Evolutionary conservation across 352 stramenopile species (phyloP).

Genomic region (Pythium guiyangense): DNA sequence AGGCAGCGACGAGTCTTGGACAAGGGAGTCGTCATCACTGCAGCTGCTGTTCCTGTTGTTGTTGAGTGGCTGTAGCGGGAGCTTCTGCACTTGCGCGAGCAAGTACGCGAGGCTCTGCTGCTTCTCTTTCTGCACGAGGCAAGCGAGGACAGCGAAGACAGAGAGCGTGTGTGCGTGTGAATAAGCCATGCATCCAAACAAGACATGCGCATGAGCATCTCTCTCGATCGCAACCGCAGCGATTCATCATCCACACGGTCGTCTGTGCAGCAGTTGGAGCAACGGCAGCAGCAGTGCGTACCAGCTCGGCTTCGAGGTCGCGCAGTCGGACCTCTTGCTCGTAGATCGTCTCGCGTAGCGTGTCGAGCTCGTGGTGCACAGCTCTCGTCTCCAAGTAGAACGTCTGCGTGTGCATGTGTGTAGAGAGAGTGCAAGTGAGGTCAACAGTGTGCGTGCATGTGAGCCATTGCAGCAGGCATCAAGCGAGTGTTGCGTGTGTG

Average conservation of each 20-base stretch:
- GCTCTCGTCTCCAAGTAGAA: conserved; percentile 55
- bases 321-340: conserved; percentile 49
- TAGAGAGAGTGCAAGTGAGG: neutral
- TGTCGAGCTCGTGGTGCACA: conserved; percentile 49
- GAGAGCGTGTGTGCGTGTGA: too few species aligned
- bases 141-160: neutral
- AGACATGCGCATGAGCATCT: too few species aligned
- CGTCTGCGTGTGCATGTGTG: conserved; percentile 21
- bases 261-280: too few species aligned
- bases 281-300: conserved; percentile 16
- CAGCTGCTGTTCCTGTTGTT: too few species aligned
- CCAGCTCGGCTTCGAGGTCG: conserved; percentile 41
- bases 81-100: conserved; percentile 23
- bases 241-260: too few species aligned
- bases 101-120: conserved; percentile 48
- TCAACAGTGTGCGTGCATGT: neutral
- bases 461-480: too few species aligned
- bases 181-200: neutral
- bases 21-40: too few species aligned
- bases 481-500: too few species aligned
- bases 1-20: too few species aligned
- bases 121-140: conserved; percentile 39
- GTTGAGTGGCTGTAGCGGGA: too few species aligned
- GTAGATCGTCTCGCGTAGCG: conserved; percentile 54
- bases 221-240: too few species aligned